Evolutionary conservation across 2,329 filamentous ascomycete species (phyloP), one percentile per base, ranked within the genome.

Genomic region (Sclerotinia borealis): DNA sequence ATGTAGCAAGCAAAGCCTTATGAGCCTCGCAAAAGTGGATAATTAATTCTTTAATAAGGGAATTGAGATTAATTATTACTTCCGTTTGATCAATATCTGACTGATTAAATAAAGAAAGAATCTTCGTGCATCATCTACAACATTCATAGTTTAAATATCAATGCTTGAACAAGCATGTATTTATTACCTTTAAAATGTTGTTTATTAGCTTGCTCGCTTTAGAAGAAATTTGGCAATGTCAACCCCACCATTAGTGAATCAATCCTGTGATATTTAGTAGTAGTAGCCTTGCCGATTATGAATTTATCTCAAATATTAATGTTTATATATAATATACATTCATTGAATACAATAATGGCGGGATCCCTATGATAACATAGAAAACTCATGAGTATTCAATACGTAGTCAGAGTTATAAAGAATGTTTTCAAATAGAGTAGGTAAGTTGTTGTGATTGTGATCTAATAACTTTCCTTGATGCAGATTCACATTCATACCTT

Each of bases 21-120:
- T 13, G 22, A 59, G 55, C 43, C 55, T 59, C 25, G 31, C 41
- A 58, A 45, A 25, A 58, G 54, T 45, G 54, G 54, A 58, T 43
- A 43, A 29, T 45, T n/a, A 22, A 41, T 11, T 7, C 5, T 43
- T 3, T 41, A 3, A 22, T 22, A 25, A 58, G 27, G 8, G 10
- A 58, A 45, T 17, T n/a, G 3, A 34, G 17, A 17, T 34, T 58
- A 19, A 1, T 22, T n/a, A 11, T 15, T 50, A 8, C n/a, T n/a
- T n/a, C n/a, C 19, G 3, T 49, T 36, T 36, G 13, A 8, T 34
- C 49, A 51, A 17, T 39, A n/a, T 17, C 25, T 54, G 22, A 37
- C 7, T 19, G 50, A 8, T 9, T 19, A 17, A 29, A 27, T 39
- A n/a, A 8, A 54, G 15, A 54, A 25, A 11, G 50, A 39, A 39